These are phyloP conservation scores for Ciborinia camelliae DNA, from an alignment of 2,329 filamentous ascomycete genomes.

Conservation along the genomic window DNA sequence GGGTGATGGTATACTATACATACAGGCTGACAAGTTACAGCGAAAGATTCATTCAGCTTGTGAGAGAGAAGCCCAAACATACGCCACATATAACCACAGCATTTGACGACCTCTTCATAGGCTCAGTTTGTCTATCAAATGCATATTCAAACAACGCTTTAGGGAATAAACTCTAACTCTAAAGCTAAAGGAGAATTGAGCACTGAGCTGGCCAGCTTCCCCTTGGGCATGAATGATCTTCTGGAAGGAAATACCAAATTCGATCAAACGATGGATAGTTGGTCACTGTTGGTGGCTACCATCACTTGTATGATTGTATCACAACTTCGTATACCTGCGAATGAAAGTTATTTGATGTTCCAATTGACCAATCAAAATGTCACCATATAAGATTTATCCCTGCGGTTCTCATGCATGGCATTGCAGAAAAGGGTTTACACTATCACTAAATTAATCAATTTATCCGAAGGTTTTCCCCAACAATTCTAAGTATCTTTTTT, in stretches of 20 bases:
- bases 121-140: too few relatives aligned
- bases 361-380: conserved; percentile 12
- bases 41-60: conserved; percentile 12
- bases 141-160: neutral
- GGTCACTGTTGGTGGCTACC: too few relatives aligned
- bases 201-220: neutral
- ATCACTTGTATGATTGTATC: too few relatives aligned
- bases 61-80: neutral
- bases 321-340: too few relatives aligned
- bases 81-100: neutral
- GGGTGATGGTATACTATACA: neutral
- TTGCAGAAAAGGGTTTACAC: conserved; percentile 6
- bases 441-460: neutral
- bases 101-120: neutral
- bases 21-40: too few relatives aligned
- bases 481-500: conserved; percentile 15
- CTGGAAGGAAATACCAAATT: neutral
- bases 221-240: neutral
- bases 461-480: conserved; percentile 17
- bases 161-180: too few relatives aligned
- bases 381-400: neutral
- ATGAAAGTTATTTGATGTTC: conserved; percentile 11
- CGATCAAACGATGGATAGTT: neutral
- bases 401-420: conserved; percentile 8
- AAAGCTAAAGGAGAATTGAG: too few relatives aligned